A percentile compares a stretch with the other conserved stretches of the same genome.
Conservation (phyloP, 2,329 filamentous ascomycete genomes). For the Fusarium sp. region DNA sequence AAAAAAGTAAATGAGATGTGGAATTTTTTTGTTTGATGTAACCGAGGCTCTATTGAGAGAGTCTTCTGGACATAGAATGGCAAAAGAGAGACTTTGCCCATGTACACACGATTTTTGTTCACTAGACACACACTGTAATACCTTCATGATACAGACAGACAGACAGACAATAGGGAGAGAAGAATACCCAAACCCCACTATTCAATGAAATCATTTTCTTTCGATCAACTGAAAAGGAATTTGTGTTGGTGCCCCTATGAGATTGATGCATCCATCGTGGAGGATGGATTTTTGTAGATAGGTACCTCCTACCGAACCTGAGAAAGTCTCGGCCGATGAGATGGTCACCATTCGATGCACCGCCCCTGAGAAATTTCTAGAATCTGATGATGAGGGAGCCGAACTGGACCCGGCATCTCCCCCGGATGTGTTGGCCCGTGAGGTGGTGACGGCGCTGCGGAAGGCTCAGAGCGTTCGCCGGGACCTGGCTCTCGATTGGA, state of each 20-base stretch:
- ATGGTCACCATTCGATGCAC: no score
- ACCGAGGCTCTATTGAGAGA: neutral
- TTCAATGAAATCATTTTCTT: constrained; percentile 28
- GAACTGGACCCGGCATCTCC: no score
- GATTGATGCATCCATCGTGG: no score
- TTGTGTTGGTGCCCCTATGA: neutral
- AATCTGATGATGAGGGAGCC: no score
- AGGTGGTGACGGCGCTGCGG: no score
- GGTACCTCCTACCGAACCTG: no score
- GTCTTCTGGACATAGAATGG: constrained; percentile 27
- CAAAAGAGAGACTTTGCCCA: constrained; percentile 14
- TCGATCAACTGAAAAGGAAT: neutral
- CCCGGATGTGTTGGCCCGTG: no score
- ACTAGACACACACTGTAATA: constrained; percentile 31
- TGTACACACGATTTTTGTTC: constrained; percentile 27
- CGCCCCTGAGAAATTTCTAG: no score
- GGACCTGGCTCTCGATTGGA: no score
- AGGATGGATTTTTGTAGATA: no score
- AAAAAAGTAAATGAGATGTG: neutral
- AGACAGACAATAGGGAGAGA: constrained; percentile 19
- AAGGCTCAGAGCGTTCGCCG: no score
- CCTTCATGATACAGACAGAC: constrained; percentile 10
- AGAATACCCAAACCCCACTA: constrained; percentile 22
- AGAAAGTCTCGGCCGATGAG: no score
- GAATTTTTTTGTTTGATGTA: constrained; percentile 1